Evolutionary conservation across 495 filamentous ascomycete genomes (phyloP), one percentile per base, ranked within the genome.

Genomic region (Podospora pseudocomata): DNA sequence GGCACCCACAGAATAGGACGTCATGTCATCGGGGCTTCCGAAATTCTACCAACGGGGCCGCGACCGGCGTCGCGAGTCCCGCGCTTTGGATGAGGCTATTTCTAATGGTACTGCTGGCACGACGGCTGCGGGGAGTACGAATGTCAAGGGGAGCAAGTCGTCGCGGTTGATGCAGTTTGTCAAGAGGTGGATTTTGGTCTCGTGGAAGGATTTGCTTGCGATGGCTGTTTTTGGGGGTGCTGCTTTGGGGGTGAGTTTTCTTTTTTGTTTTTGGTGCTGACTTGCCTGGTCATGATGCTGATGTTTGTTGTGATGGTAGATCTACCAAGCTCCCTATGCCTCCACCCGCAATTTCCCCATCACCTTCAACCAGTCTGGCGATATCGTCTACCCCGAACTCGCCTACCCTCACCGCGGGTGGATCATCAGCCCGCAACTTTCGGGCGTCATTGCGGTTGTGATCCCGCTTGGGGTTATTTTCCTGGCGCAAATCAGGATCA

Each of bases 321-420:
- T 88, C 64, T 89, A 88, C 73, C 74, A 79, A 67, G 84, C 86
- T 9, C 77, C 83, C 30, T 88, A 89, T 72, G 80, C 88, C 2
- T 81, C 89, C 26, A 84, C 78, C 59, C 69, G 69, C 56, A 71
- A 67, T 56, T 71, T 71, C 57, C 69, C 69, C 65, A 56, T 71
- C 61, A 67, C 63, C 26, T 67, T 71, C 19, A 88, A 86, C 72
- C 72, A 80, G 20, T 85, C 89, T 63, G 84, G 85, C 67, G 81
- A 87, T 68, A 75, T 89, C 16, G 82, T 89, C 56, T 86, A 86
- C 68, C 87, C 87, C 0, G 71, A 87, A 64, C 86, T 89, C 69
- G 86, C 87, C 61, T 87, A 88, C 70, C 88, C 88, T 0, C 72
- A 85, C 63, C 83, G 86, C 69, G 85, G 85, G 54, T 86, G 89